A percentile compares a stretch with the other conserved stretches of the same genome.
phyloP scores from a whole-genome alignment of 2,329 filamentous ascomycete species.

The Epichloe aotearoae region DNA sequence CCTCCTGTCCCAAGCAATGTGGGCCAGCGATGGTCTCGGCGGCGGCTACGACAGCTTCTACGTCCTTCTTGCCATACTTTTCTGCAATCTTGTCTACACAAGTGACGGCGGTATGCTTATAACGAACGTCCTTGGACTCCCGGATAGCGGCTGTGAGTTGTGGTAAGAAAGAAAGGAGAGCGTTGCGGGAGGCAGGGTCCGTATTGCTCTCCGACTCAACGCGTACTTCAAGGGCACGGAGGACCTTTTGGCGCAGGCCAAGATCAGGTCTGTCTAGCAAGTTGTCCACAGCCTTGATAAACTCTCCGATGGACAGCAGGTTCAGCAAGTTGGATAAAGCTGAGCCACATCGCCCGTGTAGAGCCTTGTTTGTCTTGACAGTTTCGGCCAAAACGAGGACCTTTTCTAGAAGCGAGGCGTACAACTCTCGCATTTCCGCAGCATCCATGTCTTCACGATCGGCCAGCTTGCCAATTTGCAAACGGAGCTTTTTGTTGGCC shows the following conservation, averaged over 20 bases:
- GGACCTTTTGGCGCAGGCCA: conserved; percentile 64
- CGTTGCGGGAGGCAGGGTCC: conserved; percentile 53
- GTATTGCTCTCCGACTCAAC: conserved; percentile 60
- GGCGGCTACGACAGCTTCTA: conserved; percentile 60
- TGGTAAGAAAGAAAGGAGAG: conserved; percentile 66
- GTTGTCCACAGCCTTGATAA: conserved; percentile 75
- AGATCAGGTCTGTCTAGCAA: conserved; percentile 65
- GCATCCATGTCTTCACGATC: conserved; percentile 52
- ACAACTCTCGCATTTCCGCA: conserved; percentile 53
- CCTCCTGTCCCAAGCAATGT: conserved; percentile 61
- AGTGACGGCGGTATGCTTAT: conserved; percentile 74
- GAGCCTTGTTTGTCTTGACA: conserved; percentile 40
- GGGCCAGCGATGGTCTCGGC: conserved; percentile 65
- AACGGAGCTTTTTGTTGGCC: conserved; percentile 43
- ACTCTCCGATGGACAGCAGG: conserved; percentile 73
- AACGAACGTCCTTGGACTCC: conserved; percentile 55
- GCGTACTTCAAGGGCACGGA: conserved; percentile 67
- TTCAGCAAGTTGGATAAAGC: conserved; percentile 70
- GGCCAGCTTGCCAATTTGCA: conserved; percentile 42
- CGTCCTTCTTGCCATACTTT: conserved; percentile 88
- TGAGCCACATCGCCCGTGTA: conserved; percentile 50
- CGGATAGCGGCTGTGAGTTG: conserved; percentile 66
- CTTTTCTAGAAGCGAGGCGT: conserved; percentile 54
- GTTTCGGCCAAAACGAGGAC: conserved; percentile 53
- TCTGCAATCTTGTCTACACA: conserved; percentile 90